Conservation (phyloP, 371 early-diverging fungal species). For the Dipsacomyces acuminosporus region DNA sequence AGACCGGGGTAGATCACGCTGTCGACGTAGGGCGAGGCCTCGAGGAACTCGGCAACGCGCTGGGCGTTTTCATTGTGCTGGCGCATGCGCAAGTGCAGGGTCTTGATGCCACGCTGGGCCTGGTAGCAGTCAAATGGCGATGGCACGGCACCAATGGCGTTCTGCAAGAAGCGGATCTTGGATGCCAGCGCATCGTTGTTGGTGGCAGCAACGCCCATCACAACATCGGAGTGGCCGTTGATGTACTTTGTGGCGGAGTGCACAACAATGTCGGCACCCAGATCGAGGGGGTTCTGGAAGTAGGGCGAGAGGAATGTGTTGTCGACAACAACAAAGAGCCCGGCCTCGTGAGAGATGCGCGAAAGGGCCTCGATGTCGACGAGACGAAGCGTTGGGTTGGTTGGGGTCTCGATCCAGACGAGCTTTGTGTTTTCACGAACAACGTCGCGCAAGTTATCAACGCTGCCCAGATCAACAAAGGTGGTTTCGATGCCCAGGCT, state of each 20-base stretch:
- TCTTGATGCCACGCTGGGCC: conserved; percentile 94
- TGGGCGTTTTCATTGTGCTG: conserved; percentile 84
- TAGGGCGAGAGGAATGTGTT: conserved; percentile 98
- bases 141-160: conserved; percentile 94
- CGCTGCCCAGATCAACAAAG: conserved; percentile 84
- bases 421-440: conserved; percentile 68
- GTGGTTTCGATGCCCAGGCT: conserved; percentile 65
- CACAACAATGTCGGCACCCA: conserved; percentile 96
- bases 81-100: conserved; percentile 90
- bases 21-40: conserved; percentile 50
- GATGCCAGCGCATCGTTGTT: conserved; percentile 66
- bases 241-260: conserved; percentile 98
- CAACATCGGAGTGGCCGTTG: conserved; percentile 97
- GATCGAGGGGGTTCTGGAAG: conserved; percentile 87
- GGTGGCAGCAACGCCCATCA: conserved; percentile 92
- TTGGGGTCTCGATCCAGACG: conserved; percentile 95
- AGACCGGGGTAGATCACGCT: conserved; percentile 90
- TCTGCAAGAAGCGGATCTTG: conserved; percentile 86
- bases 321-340: conserved; percentile 87
- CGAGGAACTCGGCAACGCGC: conserved; percentile 74
- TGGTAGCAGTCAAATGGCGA: conserved; percentile 95
- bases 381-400: conserved; percentile 93
- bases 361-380: conserved; percentile 89
- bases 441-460: conserved; percentile 56
- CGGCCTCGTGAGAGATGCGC: conserved; percentile 71